phyloP scores from a whole-genome alignment of 2,329 filamentous ascomycete genomes.

The Calonectria crousiana region DNA sequence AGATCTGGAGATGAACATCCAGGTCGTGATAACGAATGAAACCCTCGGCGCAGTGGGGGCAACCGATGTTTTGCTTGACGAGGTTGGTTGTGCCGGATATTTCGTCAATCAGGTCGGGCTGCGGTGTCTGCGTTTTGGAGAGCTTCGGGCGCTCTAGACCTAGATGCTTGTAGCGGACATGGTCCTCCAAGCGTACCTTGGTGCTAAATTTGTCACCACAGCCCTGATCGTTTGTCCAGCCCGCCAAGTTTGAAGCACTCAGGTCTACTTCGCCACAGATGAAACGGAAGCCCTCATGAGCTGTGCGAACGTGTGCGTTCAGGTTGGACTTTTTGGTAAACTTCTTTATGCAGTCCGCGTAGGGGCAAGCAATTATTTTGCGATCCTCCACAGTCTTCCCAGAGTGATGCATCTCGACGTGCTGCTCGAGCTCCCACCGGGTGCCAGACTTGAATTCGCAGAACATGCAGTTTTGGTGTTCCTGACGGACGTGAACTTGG shows the following conservation, averaged over 20 bases:
- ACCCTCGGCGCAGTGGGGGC: slow-evolving; percentile 58
- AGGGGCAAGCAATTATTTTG: slow-evolving; percentile 75
- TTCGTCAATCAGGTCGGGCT: slow-evolving; percentile 55
- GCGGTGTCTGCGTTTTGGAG: slow-evolving; percentile 33
- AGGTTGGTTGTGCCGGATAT: slow-evolving; percentile 56
- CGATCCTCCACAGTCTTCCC: slow-evolving; percentile 71
- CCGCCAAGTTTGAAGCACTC: slow-evolving; percentile 65
- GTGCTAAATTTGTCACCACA: slow-evolving; percentile 83
- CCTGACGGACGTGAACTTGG: slow-evolving; percentile 77
- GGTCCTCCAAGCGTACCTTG: slow-evolving; percentile 84
- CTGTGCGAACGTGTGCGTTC: slow-evolving; percentile 80
- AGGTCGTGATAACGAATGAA: slow-evolving; percentile 66
- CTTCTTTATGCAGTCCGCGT: slow-evolving; percentile 76
- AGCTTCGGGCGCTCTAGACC: slow-evolving; percentile 62
- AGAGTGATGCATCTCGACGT: slow-evolving; percentile 83
- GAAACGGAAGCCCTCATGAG: slow-evolving; percentile 82
- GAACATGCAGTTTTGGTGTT: slow-evolving; percentile 81
- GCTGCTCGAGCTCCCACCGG: slow-evolving; percentile 76
- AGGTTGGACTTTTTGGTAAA: slow-evolving; percentile 91
- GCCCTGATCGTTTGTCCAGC: slow-evolving; percentile 75
- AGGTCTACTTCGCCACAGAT: slow-evolving; percentile 81
- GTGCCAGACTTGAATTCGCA: slow-evolving; percentile 78
- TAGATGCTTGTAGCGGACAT: slow-evolving; percentile 86
- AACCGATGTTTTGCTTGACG: slow-evolving; percentile 58
- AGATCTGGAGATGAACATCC: slow-evolving; percentile 57